A percentile compares a stretch with the other conserved stretches of the same genome.
phyloP scores from a whole-genome alignment of 2,329 filamentous ascomycete species.

The Zymoseptoria crescenta region DNA sequence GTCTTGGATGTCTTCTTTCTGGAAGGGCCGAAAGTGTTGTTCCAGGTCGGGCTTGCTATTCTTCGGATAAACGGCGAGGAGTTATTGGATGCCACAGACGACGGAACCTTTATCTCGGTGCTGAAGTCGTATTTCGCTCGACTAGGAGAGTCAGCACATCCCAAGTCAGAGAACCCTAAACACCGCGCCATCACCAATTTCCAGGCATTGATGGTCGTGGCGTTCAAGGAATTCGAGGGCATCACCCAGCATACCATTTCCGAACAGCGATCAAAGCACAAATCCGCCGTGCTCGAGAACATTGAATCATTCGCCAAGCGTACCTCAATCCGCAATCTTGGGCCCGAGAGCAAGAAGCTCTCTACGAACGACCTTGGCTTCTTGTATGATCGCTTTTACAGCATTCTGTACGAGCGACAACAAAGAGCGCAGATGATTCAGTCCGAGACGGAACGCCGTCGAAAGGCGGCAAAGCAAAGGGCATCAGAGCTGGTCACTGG shows the following conservation, averaged over 20 bases:
- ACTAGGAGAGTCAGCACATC: conserved; percentile 91
- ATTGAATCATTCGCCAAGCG: conserved; percentile 97
- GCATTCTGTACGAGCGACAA: conserved; percentile 82
- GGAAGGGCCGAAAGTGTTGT: conserved; percentile 92
- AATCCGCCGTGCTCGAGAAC: conserved; percentile 85
- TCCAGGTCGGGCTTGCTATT: conserved; percentile 95
- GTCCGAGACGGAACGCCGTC: conserved; percentile 58
- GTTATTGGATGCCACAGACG: conserved; percentile 82
- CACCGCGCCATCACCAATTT: conserved; percentile 89
- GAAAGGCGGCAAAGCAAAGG: conserved; percentile 53
- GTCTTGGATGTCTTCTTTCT: conserved; percentile 98
- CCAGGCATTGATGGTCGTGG: conserved; percentile 97
- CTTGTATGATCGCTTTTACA: conserved; percentile 91
- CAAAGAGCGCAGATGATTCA: conserved; percentile 70
- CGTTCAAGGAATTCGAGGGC: conserved; percentile 94
- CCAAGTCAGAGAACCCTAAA: conserved; percentile 91
- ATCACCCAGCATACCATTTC: conserved; percentile 91
- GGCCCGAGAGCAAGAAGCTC: conserved; percentile 88
- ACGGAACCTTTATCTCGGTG: conserved; percentile 93
- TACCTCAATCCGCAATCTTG: conserved; percentile 90
- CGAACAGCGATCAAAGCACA: conserved; percentile 84
- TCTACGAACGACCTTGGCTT: conserved; percentile 78
- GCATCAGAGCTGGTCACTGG: conserved; percentile 44
- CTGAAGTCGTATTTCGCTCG: conserved; percentile 91
- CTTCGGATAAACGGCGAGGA: conserved; percentile 95